A percentile compares a stretch with the other conserved stretches of the same genome.
Conservation (phyloP, 176 grass and related monocot genomes). For the Alloteropsis semialata region DNA sequence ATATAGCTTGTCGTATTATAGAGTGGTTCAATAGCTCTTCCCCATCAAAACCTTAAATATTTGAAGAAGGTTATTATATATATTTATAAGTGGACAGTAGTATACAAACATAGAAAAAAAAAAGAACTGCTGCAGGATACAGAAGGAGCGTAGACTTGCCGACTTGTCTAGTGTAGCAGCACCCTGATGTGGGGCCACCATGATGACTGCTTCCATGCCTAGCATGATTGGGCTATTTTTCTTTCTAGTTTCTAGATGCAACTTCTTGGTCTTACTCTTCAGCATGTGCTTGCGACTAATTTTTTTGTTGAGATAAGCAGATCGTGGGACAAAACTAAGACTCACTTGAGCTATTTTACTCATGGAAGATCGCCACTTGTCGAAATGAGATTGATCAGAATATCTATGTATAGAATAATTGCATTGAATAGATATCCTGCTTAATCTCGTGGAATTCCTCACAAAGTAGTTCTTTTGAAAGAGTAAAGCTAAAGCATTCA, state of each 20-base stretch:
- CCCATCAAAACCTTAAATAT: neutral
- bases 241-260: neutral
- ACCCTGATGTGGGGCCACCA: neutral
- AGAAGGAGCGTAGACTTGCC: neutral
- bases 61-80: too few species aligned
- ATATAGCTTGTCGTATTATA: neutral
- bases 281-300: neutral
- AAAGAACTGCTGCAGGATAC: neutral
- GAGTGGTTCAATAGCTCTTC: neutral
- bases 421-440: neutral
- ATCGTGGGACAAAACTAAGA: neutral
- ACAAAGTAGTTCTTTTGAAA: neutral
- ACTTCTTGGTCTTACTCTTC: neutral
- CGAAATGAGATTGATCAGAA: neutral
- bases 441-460: neutral
- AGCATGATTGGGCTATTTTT: neutral
- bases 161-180: neutral
- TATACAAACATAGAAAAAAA: neutral
- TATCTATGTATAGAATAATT: neutral
- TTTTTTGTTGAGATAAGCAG: neutral
- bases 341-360: neutral
- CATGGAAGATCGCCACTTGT: slow-evolving; percentile 4
- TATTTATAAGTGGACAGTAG: neutral
- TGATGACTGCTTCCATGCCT: neutral
- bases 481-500: too few species aligned